Percentiles rank a stretch among this genome's conserved stretches.
Conservation (phyloP, 768 basidiomycete genomes). For the Naganishia vaughanmartiniae region DNA sequence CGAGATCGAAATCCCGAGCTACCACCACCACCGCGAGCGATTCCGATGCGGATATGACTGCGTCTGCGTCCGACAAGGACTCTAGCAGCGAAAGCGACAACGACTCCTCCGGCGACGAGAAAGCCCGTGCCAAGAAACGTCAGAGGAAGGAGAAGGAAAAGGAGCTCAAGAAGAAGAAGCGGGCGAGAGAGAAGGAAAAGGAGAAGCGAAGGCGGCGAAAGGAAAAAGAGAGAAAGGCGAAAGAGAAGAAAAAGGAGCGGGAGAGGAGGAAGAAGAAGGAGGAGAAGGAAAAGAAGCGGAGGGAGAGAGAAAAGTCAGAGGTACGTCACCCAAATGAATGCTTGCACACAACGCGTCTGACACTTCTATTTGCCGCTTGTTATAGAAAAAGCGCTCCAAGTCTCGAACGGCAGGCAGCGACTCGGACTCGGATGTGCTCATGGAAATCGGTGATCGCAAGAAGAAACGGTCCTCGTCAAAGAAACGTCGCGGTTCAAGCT, state of each 20-base stretch:
- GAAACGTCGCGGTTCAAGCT: slow-evolving; percentile 21
- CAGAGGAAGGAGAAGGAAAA: slow-evolving; percentile 19
- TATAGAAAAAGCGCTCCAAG: slow-evolving; percentile 2
- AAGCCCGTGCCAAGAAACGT: slow-evolving; percentile 10
- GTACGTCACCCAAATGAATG: background rate
- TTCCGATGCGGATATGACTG: background rate
- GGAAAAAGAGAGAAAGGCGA: slow-evolving; percentile 24
- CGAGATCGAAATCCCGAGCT: slow-evolving; percentile 27
- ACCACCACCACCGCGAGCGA: slow-evolving; percentile 21
- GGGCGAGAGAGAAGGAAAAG: slow-evolving; percentile 14
- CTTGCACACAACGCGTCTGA: background rate
- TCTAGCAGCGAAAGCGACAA: slow-evolving; percentile 4
- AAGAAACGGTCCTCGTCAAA: slow-evolving; percentile 27
- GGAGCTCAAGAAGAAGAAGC: slow-evolving; percentile 6
- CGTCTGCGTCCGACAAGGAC: background rate
- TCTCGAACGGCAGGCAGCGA: slow-evolving; percentile 27
- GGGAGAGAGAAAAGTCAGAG: slow-evolving; percentile 10
- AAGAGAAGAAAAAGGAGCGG: slow-evolving; percentile 24
- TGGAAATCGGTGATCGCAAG: slow-evolving; percentile 14
- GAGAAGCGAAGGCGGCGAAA: slow-evolving; percentile 22
- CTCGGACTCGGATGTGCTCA: slow-evolving; percentile 23
- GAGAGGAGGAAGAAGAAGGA: slow-evolving; percentile 20
- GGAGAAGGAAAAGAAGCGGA: slow-evolving; percentile 26
- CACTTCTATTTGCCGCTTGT: background rate
- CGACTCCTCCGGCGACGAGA: slow-evolving; percentile 8